Base-by-base conservation (phyloP, 2,329 filamentous ascomycete genomes). In the Fusarium agapanthi region DNA sequence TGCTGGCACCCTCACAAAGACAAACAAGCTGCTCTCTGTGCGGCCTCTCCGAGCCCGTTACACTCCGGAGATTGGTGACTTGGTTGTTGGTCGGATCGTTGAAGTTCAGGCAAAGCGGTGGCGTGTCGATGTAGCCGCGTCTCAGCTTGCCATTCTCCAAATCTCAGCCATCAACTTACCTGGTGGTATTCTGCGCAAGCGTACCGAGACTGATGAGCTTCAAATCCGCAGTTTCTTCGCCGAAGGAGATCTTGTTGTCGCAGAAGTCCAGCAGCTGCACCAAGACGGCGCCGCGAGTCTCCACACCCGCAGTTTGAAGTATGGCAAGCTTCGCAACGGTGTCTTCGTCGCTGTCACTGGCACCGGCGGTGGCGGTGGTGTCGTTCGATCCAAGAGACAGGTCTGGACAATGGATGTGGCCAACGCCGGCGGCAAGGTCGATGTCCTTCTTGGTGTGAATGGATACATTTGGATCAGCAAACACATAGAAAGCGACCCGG, bases 141-240 rank as follows among this genome's bases (percentile, higher is more conserved):
- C 94, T 0, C 90, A 97, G 78, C 91, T 98, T 11, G 95, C 96
- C 7, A 89, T 91, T 51, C 87, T 99, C 15, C 94, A 95, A 24
- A 90, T 99, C 47, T 93, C 91, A 60, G 92, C 93, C 69, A 98
- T 99, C 83, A 99, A 99, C 80, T 86, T 99, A 6, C 96, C 96
- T 0, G 96, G 96, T 63, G 96, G 96, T 38, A 97, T 97, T 73
- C 86, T 98, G 77, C 90, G 96, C 65, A 93, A 95, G 80, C 88
- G 96, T 73, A 99, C 96, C 34, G 95, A 95, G 78, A 97, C 96
- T 22, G 96, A 99, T 82, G 96, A 98, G 85, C 87, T 99, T 77
- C 96, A 98, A 83, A 98, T 99, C 82, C 90, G 96, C 56, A 94
- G 91, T n/a, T 99, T 98, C 83, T 98, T 99, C 84, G 91, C 92